Percentiles rank a stretch among this genome's conserved stretches.
phyloP scores from a whole-genome alignment of 2,329 filamentous ascomycete species.

The Ceratocystis colombiana region DNA sequence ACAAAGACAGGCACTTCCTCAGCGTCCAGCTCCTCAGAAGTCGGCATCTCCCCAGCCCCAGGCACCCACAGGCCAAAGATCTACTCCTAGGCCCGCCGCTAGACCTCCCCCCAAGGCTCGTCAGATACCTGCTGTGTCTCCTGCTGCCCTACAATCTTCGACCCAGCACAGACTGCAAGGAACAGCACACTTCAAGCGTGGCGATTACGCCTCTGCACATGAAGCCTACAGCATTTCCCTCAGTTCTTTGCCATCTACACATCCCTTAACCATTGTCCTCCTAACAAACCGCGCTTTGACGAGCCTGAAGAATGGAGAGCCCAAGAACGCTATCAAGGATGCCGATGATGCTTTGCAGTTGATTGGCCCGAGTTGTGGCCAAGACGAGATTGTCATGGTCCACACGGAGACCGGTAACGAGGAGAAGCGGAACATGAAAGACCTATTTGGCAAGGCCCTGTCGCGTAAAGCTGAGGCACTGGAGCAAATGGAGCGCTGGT shows the following conservation, averaged over 20 bases:
- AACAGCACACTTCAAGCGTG: conserved; percentile 83
- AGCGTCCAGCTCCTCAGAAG: conserved; percentile 35
- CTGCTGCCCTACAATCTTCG: conserved; percentile 61
- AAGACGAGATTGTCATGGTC: conserved; percentile 66
- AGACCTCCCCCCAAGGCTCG: conserved; percentile 37
- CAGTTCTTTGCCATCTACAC: conserved; percentile 59
- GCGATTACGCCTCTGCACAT: conserved; percentile 82
- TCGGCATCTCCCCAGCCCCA: conserved; percentile 30
- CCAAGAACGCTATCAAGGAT: conserved; percentile 75
- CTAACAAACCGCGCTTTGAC: conserved; percentile 87
- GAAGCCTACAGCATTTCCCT: conserved; percentile 71
- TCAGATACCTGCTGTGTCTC: conserved; percentile 56
- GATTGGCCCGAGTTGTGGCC: conserved; percentile 69
- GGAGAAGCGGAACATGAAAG: conserved; percentile 72
- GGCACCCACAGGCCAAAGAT: not conserved
- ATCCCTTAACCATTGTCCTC: conserved; percentile 79
- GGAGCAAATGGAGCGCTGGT: conserved; percentile 91
- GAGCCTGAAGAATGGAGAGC: conserved; percentile 80
- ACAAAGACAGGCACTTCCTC: conserved; percentile 34
- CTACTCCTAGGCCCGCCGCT: not conserved
- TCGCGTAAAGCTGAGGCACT: conserved; percentile 92
- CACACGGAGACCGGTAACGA: conserved; percentile 47
- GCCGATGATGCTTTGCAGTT: conserved; percentile 69
- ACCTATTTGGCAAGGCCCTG: conserved; percentile 86
- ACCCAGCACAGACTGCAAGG: conserved; percentile 70